phyloP scores from a whole-genome alignment of 495 filamentous ascomycete genomes.

The Hyaloscypha bicolor region DNA sequence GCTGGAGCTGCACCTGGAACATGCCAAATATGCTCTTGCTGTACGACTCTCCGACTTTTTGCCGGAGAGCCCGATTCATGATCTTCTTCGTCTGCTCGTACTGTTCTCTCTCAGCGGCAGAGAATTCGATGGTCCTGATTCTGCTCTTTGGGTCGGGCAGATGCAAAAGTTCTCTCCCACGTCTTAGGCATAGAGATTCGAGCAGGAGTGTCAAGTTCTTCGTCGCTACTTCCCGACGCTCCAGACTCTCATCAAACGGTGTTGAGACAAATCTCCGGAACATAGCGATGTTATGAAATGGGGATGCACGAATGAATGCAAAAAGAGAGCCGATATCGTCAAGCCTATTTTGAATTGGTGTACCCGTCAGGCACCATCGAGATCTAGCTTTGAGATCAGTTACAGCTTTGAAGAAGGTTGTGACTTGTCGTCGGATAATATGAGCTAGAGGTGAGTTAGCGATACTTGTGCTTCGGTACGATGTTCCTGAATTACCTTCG shows the following conservation, averaged over 20 bases:
- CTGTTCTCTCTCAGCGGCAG: neutral
- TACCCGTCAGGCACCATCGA: slow-evolving; percentile 81
- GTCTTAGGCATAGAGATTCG: slow-evolving; percentile 40
- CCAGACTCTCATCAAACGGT: slow-evolving; percentile 23
- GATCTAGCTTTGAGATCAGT: slow-evolving; percentile 67
- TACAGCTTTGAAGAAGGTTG: slow-evolving; percentile 68
- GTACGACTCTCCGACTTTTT: slow-evolving; percentile 3
- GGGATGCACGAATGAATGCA: slow-evolving; percentile 44
- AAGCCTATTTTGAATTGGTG: slow-evolving; percentile 63
- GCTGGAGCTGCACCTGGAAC: slow-evolving; percentile 8
- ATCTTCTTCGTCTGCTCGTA: slow-evolving; percentile 10
- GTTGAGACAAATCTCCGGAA: slow-evolving; percentile 36
- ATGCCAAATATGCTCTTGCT: slow-evolving; percentile 11
- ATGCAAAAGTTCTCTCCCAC: slow-evolving; percentile 39
- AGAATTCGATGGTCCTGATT: slow-evolving; percentile 1
- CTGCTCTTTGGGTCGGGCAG: slow-evolving; percentile 32
- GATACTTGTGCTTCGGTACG: neutral
- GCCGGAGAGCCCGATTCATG: slow-evolving; percentile 9
- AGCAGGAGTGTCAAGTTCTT: slow-evolving; percentile 37
- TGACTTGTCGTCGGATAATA: slow-evolving; percentile 73
- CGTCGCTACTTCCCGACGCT: slow-evolving; percentile 17
- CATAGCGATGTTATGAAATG: slow-evolving; percentile 37
- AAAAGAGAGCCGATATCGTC: slow-evolving; percentile 51
- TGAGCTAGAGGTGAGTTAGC: slow-evolving; percentile 46
- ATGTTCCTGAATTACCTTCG: slow-evolving; percentile 56